Conservation (phyloP, 1,284 basidiomycete species). For the Puccinia triticina region DNA sequence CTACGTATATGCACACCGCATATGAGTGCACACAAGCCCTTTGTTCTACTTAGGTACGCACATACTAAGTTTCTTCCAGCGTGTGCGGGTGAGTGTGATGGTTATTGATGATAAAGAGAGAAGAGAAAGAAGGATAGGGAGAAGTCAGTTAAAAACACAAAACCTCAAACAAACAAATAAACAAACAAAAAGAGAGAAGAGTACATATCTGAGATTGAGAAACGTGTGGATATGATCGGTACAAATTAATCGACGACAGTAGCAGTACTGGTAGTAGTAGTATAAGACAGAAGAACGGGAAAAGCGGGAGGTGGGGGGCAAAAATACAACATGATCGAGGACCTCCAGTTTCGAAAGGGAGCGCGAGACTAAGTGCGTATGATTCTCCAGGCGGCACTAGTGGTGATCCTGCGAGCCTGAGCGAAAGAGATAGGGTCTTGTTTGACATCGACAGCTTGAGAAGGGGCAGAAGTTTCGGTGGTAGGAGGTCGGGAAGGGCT, state of each 20-base stretch:
- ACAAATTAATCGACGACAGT: too few species aligned
- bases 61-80: too few species aligned
- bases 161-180: neutral
- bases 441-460: slow-evolving; percentile 38
- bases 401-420: slow-evolving; percentile 58
- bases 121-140: neutral
- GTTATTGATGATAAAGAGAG: neutral
- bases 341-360: neutral
- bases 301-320: neutral
- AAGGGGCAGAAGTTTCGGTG: too few species aligned
- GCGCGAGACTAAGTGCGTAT: slow-evolving; percentile 52
- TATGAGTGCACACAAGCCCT: too few species aligned
- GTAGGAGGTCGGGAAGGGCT: neutral
- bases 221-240: too few species aligned
- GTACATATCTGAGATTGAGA: too few species aligned
- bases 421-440: slow-evolving; percentile 35
- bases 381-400: slow-evolving; percentile 56
- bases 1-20: too few species aligned
- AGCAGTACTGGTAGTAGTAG: too few species aligned
- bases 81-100: neutral
- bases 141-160: neutral
- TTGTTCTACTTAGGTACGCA: too few species aligned
- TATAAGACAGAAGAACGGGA: neutral
- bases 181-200: neutral
- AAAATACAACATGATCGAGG: neutral